Percentiles rank a stretch among this genome's conserved stretches.
phyloP scores from a whole-genome alignment of 768 basidiomycete species.

The Austroboletus eburneus region DNA sequence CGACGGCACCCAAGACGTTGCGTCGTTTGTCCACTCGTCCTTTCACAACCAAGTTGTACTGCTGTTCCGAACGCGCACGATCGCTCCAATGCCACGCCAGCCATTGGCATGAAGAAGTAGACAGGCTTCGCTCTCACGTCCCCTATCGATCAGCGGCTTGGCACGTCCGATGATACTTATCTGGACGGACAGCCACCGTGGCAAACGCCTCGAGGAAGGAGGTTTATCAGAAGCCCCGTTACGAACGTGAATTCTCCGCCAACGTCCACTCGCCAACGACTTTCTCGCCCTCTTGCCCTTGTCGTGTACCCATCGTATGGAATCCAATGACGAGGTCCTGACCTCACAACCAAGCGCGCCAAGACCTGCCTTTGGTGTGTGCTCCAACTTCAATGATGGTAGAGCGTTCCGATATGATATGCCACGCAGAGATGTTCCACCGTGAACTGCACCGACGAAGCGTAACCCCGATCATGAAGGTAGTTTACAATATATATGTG shows the following conservation, averaged over 20 bases:
- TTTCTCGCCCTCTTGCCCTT: not conserved
- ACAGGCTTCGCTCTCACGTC: constrained; percentile 12
- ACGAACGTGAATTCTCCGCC: constrained; percentile 3
- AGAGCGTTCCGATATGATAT: constrained; percentile 4
- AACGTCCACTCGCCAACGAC: not conserved
- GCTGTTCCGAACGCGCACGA: not conserved
- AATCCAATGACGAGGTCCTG: not conserved
- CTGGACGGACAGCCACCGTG: constrained; percentile 1
- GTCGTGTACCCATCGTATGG: not conserved
- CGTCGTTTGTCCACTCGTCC: too few species aligned
- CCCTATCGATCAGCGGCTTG: constrained; percentile 13
- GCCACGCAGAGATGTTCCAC: not conserved
- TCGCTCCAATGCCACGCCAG: not conserved
- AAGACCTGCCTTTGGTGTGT: not conserved
- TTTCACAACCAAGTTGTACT: too few species aligned
- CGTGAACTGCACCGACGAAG: not conserved
- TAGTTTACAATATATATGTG: not conserved
- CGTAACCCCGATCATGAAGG: constrained; percentile 1
- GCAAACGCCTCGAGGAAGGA: constrained; percentile 6
- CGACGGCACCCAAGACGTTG: not conserved
- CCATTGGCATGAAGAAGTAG: constrained; percentile 4
- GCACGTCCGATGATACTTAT: not conserved
- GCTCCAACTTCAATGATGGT: constrained; percentile 1
- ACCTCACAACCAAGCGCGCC: not conserved
- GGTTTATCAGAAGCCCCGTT: constrained; percentile 10